Base-by-base conservation (phyloP, 2,329 filamentous ascomycete genomes). In the Arthroderma sp. region DNA sequence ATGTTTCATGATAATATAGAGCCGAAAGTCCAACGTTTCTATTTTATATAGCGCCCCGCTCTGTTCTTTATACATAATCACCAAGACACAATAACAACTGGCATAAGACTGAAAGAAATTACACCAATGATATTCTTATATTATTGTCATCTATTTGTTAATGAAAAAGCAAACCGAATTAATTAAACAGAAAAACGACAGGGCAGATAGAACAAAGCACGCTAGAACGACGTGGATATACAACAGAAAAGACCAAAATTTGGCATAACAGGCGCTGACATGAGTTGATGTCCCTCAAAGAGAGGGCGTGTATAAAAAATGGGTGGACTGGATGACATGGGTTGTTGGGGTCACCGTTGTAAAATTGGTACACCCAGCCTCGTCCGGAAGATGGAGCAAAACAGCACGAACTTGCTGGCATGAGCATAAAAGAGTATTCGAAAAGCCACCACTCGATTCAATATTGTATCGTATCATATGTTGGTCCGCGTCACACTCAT, bases 1-100 rank as follows among this genome's bases (percentile, higher is more conserved):
- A 51, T 33, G 25, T 15, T 51, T 51, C 15, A 31, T 25, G 23
- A 54, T 54, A 39, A 39, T 54, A 54, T 51, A 51, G 28, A 51
- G 23, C 25, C 25, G n/a, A 25, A 33, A 31, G 47, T 2, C 33
- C 15, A n/a, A 38, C 15, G 9, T 38, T 38, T 38, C 15, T 38
- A 38, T n/a, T 38, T n/a, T n/a, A n/a, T 38, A n/a, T 11, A 38
- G 3, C 9, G 35, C 2, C 35, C 17, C 15, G 5, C 15, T 49
- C 8, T 4, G 17, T 19, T 21, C 21, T 5, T 8, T 4, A 44
- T 44, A 44, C 17, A 25, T 47, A 15, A 5, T 47, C 23, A 25
- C 41, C 13, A 47, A 8, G 8, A 23, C 15, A 23, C 13, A 15
- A 25, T 8, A 9, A 15, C 41, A 7, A 15, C 13, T 11, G 19